phyloP scores from a whole-genome alignment of 768 basidiomycete genomes.

The Serendipita sp. region DNA sequence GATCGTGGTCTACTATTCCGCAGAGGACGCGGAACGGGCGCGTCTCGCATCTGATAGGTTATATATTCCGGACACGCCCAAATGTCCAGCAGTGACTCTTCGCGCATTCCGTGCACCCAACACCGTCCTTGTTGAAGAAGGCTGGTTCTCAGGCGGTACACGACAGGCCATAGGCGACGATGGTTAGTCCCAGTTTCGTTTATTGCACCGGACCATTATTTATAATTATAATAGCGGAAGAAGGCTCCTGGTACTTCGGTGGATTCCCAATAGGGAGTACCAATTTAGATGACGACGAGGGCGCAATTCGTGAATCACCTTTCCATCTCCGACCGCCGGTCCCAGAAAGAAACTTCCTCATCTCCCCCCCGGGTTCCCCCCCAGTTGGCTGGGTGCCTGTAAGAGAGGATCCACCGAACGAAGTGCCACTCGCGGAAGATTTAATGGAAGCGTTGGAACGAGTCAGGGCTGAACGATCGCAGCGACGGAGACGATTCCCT shows the following conservation, averaged over 20 bases:
- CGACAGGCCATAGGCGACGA: not conserved
- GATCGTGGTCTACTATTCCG: constrained; percentile 57
- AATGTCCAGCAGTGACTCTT: constrained; percentile 10
- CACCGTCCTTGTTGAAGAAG: not conserved
- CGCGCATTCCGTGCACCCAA: not conserved
- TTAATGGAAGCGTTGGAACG: constrained; percentile 62
- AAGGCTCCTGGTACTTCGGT: constrained; percentile 5
- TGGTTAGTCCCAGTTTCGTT: not conserved
- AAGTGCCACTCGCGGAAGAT: constrained; percentile 69
- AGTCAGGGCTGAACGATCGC: constrained; percentile 30
- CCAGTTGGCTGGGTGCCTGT: constrained; percentile 94
- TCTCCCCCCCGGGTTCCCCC: constrained; percentile 94
- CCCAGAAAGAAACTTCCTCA: constrained; percentile 85
- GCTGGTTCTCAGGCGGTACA: not conserved
- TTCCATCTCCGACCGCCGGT: constrained; percentile 61
- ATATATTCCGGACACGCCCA: constrained; percentile 33
- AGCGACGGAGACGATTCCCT: constrained; percentile 8
- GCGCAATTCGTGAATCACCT: constrained; percentile 13
- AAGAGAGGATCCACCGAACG: constrained; percentile 79
- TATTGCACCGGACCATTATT: too few relatives aligned
- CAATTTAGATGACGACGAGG: constrained; percentile 13
- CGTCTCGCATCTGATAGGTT: constrained; percentile 52
- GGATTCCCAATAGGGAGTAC: not conserved
- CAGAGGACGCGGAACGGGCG: constrained; percentile 49
- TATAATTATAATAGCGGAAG: constrained; percentile 11